Conservation (phyloP, 2,329 filamentous ascomycete genomes). For the Whalleya microplaca region DNA sequence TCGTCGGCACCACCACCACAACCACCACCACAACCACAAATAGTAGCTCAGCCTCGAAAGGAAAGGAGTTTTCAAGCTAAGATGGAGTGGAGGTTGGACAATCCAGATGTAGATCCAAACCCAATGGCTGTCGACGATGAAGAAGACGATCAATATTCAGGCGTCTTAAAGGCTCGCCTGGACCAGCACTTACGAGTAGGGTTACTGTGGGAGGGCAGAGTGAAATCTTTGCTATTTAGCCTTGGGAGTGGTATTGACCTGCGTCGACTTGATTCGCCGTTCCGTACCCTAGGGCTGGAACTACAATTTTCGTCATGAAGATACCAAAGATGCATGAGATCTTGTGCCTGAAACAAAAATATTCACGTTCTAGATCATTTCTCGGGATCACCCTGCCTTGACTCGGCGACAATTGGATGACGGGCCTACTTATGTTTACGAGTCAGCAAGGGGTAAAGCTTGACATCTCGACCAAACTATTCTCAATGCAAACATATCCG, state of each 20-base stretch:
- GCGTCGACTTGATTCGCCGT: conserved; percentile 73
- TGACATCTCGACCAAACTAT: neutral
- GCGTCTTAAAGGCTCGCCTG: conserved; percentile 86
- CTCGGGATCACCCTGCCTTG: neutral
- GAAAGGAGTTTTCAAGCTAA: conserved; percentile 58
- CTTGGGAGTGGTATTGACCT: conserved; percentile 85
- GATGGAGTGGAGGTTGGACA: conserved; percentile 52
- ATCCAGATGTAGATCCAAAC: conserved; percentile 38
- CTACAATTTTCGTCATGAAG: conserved; percentile 79
- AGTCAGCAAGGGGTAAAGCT: neutral
- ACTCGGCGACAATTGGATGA: neutral
- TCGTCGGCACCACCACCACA: too few relatives aligned
- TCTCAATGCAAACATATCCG: neutral
- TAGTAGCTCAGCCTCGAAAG: conserved; percentile 20
- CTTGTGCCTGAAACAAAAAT: neutral
- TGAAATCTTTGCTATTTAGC: conserved; percentile 92
- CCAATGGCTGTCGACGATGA: conserved; percentile 28
- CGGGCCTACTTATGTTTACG: neutral
- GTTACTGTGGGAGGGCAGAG: conserved; percentile 87
- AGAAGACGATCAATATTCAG: conserved; percentile 70
- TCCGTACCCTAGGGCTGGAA: conserved; percentile 76
- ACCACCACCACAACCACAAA: conserved; percentile 11
- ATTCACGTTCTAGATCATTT: neutral
- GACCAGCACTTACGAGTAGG: conserved; percentile 88
- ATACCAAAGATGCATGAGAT: neutral